A percentile compares a stretch with the other conserved stretches of the same genome.
Evolutionary conservation across 2,329 filamentous ascomycete genomes (phyloP).

Genomic region (Hymenoscyphus fructigenus): DNA sequence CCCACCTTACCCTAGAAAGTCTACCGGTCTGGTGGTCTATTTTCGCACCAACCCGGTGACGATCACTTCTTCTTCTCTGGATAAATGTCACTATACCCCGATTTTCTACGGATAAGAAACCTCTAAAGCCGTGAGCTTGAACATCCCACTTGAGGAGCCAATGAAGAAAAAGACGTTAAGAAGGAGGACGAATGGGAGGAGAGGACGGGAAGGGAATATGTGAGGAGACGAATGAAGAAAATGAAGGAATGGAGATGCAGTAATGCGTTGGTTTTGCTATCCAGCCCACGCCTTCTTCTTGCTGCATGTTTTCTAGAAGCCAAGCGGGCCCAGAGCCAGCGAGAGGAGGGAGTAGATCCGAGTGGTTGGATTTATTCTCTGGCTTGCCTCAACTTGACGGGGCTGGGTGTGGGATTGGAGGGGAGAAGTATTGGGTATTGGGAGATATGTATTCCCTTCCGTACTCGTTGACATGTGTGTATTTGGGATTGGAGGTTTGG

Average conservation of each 20-base stretch:
- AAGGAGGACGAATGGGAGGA: too few species aligned
- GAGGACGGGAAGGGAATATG: neutral
- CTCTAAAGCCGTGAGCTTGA: neutral
- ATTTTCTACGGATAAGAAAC: neutral
- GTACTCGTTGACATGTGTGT: neutral
- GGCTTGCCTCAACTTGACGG: neutral
- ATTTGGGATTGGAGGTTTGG: neutral
- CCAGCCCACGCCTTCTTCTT: too few species aligned
- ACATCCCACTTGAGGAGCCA: neutral
- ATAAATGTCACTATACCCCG: neutral
- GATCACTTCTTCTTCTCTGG: neutral
- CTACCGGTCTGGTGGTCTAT: neutral
- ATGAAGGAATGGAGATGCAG: neutral
- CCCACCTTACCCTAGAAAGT: too few species aligned
- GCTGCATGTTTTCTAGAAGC: neutral
- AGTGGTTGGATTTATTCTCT: neutral
- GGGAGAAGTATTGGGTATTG: neutral
- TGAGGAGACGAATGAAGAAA: neutral
- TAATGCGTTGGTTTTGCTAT: neutral
- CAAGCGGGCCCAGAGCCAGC: neutral
- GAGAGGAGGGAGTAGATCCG: neutral
- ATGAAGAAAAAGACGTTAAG: too few species aligned
- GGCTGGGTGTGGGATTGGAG: neutral
- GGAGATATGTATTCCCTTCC: neutral
- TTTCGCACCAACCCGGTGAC: neutral